These are phyloP conservation scores for Metschnikowia matae DNA, from an alignment of 805 yeast genomes.

Conservation along the genomic window DNA sequence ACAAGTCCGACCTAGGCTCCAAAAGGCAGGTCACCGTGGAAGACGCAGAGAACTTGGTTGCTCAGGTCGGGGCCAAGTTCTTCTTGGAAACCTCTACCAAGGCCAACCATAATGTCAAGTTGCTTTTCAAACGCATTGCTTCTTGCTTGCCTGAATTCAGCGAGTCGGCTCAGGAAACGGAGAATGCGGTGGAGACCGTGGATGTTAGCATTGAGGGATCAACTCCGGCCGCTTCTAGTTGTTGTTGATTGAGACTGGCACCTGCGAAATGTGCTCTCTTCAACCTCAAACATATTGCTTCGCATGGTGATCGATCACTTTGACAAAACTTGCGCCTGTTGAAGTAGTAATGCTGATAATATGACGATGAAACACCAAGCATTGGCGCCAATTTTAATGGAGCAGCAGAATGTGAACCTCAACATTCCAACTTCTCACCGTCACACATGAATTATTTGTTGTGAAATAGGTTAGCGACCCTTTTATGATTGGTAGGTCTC, in stretches of 20 bases:
- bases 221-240: constrained; percentile 11
- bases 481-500: not conserved
- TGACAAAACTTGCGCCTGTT: not conserved
- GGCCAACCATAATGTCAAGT: constrained; percentile 90
- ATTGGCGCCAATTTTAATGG: not conserved
- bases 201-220: constrained; percentile 34
- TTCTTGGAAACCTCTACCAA: constrained; percentile 93
- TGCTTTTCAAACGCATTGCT: constrained; percentile 85
- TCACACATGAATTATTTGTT: too few relatives aligned
- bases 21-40: constrained; percentile 77
- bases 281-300: not conserved
- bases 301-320: not conserved
- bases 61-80: constrained; percentile 67
- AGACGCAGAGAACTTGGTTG: constrained; percentile 79
- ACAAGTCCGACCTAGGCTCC: constrained; percentile 75
- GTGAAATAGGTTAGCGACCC: not conserved
- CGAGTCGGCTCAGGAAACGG: constrained; percentile 15
- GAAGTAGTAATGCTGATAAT: not conserved
- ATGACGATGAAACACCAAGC: not conserved
- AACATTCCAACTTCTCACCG: too few relatives aligned
- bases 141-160: constrained; percentile 80
- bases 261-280: not conserved
- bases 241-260: constrained; percentile 6
- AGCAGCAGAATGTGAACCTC: not conserved
- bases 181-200: constrained; percentile 31